A percentile compares a stretch with the other conserved stretches of the same genome.
phyloP scores from a whole-genome alignment of 2,329 filamentous ascomycete genomes.

The Talaromyces marneffei region DNA sequence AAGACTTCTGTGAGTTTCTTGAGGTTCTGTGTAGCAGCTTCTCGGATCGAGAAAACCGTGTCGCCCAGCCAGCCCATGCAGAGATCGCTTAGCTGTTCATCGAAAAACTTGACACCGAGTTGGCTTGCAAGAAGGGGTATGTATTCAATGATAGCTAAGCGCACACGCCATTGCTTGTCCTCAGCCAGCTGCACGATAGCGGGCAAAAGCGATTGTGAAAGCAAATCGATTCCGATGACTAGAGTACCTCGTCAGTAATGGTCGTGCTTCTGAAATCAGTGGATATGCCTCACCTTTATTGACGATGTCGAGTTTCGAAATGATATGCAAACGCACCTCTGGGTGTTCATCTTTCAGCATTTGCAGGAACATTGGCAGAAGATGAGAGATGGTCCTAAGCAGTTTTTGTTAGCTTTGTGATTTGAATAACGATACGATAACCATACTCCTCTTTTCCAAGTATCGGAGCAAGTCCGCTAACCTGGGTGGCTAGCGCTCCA shows the following conservation, averaged over 20 bases:
- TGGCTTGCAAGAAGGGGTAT: slow-evolving; percentile 94
- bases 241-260: slow-evolving; percentile 16
- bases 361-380: slow-evolving; percentile 96
- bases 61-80: slow-evolving; percentile 99
- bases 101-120: slow-evolving; percentile 94
- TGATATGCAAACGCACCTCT: slow-evolving; percentile 96
- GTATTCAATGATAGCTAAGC: slow-evolving; percentile 97
- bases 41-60: slow-evolving; percentile 96
- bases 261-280: background rate
- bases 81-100: slow-evolving; percentile 88
- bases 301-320: slow-evolving; percentile 97
- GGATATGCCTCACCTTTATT: slow-evolving; percentile 66
- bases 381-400: slow-evolving; percentile 81
- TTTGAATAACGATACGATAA: background rate
- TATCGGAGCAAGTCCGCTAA: slow-evolving; percentile 92
- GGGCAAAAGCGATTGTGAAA: slow-evolving; percentile 92
- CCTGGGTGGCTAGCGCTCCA: slow-evolving; percentile 89
- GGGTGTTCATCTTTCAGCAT: slow-evolving; percentile 99
- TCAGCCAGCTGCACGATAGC: slow-evolving; percentile 96
- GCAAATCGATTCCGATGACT: slow-evolving; percentile 96
- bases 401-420: slow-evolving; percentile 15
- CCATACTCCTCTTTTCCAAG: slow-evolving; percentile 93
- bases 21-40: slow-evolving; percentile 93
- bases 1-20: slow-evolving; percentile 99
- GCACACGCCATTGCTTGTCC: slow-evolving; percentile 98